Conservation (phyloP, 805 yeast genomes). For the Candida caryicola region DNA sequence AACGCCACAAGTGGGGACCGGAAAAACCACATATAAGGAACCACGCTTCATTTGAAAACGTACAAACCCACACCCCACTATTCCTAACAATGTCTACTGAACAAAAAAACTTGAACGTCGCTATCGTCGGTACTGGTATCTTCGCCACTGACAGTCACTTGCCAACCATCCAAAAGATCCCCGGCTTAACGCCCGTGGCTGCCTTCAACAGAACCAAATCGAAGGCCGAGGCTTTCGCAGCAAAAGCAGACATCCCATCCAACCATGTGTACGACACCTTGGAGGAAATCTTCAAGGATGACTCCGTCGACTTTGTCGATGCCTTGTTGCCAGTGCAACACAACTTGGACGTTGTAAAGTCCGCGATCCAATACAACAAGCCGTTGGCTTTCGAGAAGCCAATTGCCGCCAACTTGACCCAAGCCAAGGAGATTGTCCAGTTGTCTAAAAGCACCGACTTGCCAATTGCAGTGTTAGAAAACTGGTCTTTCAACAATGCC, state of each 20-base stretch:
- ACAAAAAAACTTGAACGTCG: slow-evolving; percentile 45
- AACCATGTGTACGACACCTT: slow-evolving; percentile 55
- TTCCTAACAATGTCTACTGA: slow-evolving; percentile 6
- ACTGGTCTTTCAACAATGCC: slow-evolving; percentile 76
- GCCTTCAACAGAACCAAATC: slow-evolving; percentile 80
- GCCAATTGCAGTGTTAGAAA: slow-evolving; percentile 78
- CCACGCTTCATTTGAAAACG: neutral
- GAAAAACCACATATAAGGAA: neutral
- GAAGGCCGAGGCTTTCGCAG: slow-evolving; percentile 81
- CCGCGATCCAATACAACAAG: slow-evolving; percentile 70
- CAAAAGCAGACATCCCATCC: slow-evolving; percentile 49
- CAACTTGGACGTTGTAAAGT: slow-evolving; percentile 65
- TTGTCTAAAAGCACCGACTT: slow-evolving; percentile 58
- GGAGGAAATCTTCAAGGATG: slow-evolving; percentile 64
- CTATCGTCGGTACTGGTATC: slow-evolving; percentile 79
- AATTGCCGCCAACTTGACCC: slow-evolving; percentile 78
- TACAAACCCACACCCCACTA: neutral
- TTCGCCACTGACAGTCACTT: slow-evolving; percentile 83
- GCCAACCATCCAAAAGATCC: slow-evolving; percentile 60
- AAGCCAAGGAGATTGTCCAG: slow-evolving; percentile 76
- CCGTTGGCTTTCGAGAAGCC: slow-evolving; percentile 89
- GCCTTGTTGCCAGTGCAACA: slow-evolving; percentile 86
- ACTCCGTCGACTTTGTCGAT: slow-evolving; percentile 73
- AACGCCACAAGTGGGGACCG: too few relatives aligned
- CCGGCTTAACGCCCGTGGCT: slow-evolving; percentile 57